A percentile compares a stretch with the other conserved stretches of the same genome.
These are phyloP conservation scores for Prototheca wickerhamii DNA, from an alignment of 163 green algal genomes.

Conservation along the genomic window DNA sequence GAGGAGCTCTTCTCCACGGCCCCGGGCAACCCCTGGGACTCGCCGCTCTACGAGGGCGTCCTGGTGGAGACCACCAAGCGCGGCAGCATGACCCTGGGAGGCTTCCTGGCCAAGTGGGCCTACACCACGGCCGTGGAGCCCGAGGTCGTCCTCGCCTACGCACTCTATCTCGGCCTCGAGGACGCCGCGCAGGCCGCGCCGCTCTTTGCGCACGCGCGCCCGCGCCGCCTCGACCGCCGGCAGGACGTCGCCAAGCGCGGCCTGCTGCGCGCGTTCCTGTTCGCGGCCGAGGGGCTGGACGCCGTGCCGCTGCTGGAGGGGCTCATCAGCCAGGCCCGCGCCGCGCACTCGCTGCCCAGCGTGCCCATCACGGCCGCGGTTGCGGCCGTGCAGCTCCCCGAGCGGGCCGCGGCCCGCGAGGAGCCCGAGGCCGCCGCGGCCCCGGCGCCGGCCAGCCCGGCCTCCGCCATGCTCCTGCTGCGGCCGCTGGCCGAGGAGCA, in stretches of 20 bases:
- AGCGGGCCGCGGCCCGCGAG: conserved; percentile 4
- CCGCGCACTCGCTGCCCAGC: conserved; percentile 1
- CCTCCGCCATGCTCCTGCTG: conserved; percentile 1
- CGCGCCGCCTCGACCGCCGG: conserved; percentile 30
- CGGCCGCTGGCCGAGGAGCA: conserved; percentile 13
- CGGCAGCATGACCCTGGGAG: conserved; percentile 33
- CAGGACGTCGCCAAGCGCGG: background rate
- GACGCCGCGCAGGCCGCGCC: conserved; percentile 17
- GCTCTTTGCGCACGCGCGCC: conserved; percentile 42
- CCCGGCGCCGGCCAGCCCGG: background rate
- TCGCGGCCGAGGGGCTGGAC: conserved; percentile 46
- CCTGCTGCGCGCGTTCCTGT: conserved; percentile 37
- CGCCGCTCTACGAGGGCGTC: conserved; percentile 33
- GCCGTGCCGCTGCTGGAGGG: conserved; percentile 45
- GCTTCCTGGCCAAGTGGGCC: conserved; percentile 50
- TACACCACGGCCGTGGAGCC: conserved; percentile 34
- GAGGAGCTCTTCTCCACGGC: conserved; percentile 58
- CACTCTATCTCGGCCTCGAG: conserved; percentile 66
- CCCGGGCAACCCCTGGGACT: conserved; percentile 33
- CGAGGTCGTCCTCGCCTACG: conserved; percentile 37
- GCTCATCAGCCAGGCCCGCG: conserved; percentile 24
- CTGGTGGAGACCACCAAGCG: conserved; percentile 3
- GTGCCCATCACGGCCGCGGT: conserved; percentile 20
- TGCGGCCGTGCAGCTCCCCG: conserved; percentile 23
- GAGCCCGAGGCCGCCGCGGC: background rate